These are phyloP conservation scores for Brassica balearica DNA, from an alignment of 441 rosid genomes.

Conservation along the genomic window DNA sequence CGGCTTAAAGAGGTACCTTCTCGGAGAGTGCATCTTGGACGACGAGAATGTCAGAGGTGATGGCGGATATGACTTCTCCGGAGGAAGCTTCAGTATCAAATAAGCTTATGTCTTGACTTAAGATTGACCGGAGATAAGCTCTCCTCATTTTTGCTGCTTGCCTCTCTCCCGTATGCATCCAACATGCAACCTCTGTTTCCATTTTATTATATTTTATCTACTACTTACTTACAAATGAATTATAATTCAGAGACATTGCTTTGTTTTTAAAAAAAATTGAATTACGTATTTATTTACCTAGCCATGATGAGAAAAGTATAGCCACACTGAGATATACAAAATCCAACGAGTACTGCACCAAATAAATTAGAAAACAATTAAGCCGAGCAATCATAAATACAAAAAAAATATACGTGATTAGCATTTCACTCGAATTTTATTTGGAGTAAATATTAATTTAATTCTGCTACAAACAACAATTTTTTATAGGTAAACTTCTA, in stretches of 20 bases:
- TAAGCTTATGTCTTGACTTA: conserved; percentile 86
- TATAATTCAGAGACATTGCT: background rate
- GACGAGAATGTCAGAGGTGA: conserved; percentile 82
- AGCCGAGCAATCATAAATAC: conserved; percentile 1
- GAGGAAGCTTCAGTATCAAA: conserved; percentile 92
- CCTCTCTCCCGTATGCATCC: conserved; percentile 97
- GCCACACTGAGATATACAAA: conserved; percentile 89
- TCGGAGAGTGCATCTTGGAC: conserved; percentile 97
- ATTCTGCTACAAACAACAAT: background rate
- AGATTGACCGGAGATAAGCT: conserved; percentile 85
- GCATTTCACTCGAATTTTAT: background rate
- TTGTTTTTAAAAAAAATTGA: background rate
- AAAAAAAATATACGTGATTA: background rate
- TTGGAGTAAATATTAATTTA: background rate
- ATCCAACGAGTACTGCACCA: conserved; percentile 89
- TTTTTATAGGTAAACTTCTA: background rate
- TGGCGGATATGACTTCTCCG: conserved; percentile 87
- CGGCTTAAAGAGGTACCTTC: conserved; percentile 58
- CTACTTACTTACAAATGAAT: background rate
- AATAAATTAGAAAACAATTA: conserved; percentile 1
- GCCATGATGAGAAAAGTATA: conserved; percentile 88
- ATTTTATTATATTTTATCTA: background rate
- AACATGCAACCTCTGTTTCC: conserved; percentile 83
- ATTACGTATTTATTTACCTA: conserved; percentile 52
- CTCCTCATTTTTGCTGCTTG: conserved; percentile 94